Conservation (phyloP, 192 early-diverging fungal species). For the Coemansia sp. region DNA sequence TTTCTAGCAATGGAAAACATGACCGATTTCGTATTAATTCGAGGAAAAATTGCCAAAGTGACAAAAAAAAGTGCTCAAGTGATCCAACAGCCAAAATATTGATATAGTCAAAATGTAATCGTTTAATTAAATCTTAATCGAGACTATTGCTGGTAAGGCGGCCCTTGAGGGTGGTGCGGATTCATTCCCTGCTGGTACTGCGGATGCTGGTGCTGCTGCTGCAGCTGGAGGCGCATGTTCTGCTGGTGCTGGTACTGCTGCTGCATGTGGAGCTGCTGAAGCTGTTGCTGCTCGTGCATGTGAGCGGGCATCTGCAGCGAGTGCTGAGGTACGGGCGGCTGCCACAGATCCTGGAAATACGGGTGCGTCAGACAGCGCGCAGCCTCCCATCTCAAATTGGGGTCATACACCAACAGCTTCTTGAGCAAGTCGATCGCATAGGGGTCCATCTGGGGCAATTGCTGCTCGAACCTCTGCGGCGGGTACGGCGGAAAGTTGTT, state of each 20-base stretch:
- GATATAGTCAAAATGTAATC: background rate
- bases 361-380: constrained; percentile 39
- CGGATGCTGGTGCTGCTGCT: constrained; percentile 41
- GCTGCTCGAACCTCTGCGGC: constrained; percentile 62
- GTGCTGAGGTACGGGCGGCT: constrained; percentile 30
- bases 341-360: constrained; percentile 53
- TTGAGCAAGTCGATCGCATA: constrained; percentile 73
- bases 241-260: constrained; percentile 47
- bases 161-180: constrained; percentile 10
- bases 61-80: background rate
- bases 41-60: background rate
- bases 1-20: constrained; percentile 33
- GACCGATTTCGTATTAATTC: background rate
- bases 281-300: constrained; percentile 40
- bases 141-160: constrained; percentile 8
- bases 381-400: constrained; percentile 49
- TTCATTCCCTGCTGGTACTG: constrained; percentile 32
- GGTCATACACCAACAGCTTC: constrained; percentile 76
- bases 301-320: constrained; percentile 31
- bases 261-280: constrained; percentile 36
- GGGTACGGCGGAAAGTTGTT: constrained; percentile 67
- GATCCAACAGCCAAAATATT: background rate
- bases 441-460: constrained; percentile 75
- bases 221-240: constrained; percentile 15
- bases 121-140: background rate